Evolutionary conservation across 768 basidiomycete species (phyloP).

Genomic region (Suillus weaverae): DNA sequence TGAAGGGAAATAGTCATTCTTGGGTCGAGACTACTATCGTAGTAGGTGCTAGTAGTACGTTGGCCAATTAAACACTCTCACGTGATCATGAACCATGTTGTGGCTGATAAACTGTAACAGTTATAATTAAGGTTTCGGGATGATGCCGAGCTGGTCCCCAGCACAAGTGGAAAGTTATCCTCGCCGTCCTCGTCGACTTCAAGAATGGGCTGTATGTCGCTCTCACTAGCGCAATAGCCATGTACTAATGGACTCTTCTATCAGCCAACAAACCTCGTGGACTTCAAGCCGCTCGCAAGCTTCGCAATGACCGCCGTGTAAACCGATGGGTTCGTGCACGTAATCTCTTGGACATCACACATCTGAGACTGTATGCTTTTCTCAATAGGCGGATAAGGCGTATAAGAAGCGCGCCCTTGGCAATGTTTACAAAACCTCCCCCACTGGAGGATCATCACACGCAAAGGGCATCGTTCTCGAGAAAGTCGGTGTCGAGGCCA

Average conservation of each 20-base stretch:
- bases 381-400: constrained; percentile 84
- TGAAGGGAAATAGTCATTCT: no score
- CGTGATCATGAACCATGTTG: constrained; percentile 11
- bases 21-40: no score
- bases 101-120: constrained; percentile 46
- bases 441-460: constrained; percentile 98
- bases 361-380: constrained; percentile 16
- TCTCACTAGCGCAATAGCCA: not conserved
- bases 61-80: no score
- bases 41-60: no score
- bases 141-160: constrained; percentile 26
- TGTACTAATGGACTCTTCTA: not conserved
- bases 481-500: constrained; percentile 99
- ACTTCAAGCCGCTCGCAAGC: constrained; percentile 98
- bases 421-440: constrained; percentile 99
- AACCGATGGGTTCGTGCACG: constrained; percentile 88
- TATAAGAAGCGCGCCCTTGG: constrained; percentile 99
- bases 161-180: constrained; percentile 18
- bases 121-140: constrained; percentile 43
- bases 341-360: constrained; percentile 1
- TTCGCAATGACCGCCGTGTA: constrained; percentile 88
- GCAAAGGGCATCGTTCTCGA: constrained; percentile 99
- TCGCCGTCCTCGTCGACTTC: constrained; percentile 53
- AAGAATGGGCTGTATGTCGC: constrained; percentile 84
- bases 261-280: constrained; percentile 98